phyloP scores from a whole-genome alignment of 768 basidiomycete genomes.

The Phlebiopsis flavidoalba region DNA sequence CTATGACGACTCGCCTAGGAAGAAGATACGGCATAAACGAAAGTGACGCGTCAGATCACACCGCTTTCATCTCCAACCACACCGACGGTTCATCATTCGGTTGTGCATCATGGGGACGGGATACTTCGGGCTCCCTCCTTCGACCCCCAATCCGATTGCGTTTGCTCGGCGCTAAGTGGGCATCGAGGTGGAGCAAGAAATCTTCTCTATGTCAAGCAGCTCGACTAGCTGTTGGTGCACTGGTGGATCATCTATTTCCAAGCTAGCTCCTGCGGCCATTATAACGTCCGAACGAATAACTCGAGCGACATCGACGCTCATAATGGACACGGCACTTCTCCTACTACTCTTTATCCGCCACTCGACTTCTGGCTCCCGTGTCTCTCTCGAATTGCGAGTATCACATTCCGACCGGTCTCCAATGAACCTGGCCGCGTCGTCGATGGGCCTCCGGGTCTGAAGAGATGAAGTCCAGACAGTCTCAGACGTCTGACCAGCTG shows the following conservation, averaged over 20 bases:
- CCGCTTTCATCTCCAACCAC: slow-evolving; percentile 6
- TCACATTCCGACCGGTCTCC: slow-evolving; percentile 22
- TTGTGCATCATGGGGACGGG: too few species aligned
- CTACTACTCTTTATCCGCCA: neutral
- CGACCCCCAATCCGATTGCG: slow-evolving; percentile 28
- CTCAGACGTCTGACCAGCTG: neutral
- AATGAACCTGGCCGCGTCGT: slow-evolving; percentile 22
- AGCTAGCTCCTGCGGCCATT: neutral
- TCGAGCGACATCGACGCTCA: neutral
- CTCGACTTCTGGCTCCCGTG: neutral
- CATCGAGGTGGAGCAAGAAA: neutral
- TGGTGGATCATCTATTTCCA: too few species aligned
- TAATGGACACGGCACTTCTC: neutral
- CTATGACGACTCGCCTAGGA: slow-evolving; percentile 1
- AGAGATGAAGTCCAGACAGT: neutral
- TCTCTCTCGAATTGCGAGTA: slow-evolving; percentile 4
- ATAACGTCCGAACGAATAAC: neutral
- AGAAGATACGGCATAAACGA: slow-evolving; percentile 4
- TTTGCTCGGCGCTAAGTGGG: slow-evolving; percentile 32
- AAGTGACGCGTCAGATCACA: slow-evolving; percentile 3
- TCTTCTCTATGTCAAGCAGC: slow-evolving; percentile 6
- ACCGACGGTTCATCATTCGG: slow-evolving; percentile 6
- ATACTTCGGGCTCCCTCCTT: slow-evolving; percentile 17
- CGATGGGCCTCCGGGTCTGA: slow-evolving; percentile 17
- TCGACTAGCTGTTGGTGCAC: neutral